Conservation (phyloP, 2,329 filamentous ascomycete species). For the Podosphaera fusca region DNA sequence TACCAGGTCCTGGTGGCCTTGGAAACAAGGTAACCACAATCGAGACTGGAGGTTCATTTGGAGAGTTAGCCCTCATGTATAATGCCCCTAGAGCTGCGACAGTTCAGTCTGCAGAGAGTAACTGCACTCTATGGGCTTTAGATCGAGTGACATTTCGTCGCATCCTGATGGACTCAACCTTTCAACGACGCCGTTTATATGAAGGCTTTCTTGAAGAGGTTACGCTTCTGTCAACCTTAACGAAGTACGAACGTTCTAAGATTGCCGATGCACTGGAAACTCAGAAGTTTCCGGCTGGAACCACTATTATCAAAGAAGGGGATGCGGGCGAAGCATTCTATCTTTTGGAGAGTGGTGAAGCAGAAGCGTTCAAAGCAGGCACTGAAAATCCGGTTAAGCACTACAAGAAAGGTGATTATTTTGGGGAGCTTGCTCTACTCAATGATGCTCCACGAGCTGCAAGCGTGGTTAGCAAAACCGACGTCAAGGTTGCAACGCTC, state of each 20-base stretch:
- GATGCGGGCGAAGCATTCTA: conserved; percentile 85
- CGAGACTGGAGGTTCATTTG: conserved; percentile 77
- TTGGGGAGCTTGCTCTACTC: conserved; percentile 80
- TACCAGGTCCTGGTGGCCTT: conserved; percentile 61
- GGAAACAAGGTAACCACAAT: conserved; percentile 65
- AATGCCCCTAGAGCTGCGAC: conserved; percentile 91
- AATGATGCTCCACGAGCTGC: conserved; percentile 87
- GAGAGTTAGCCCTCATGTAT: conserved; percentile 95
- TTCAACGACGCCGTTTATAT: conserved; percentile 88
- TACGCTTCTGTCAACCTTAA: conserved; percentile 59
- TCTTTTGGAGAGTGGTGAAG: conserved; percentile 68
- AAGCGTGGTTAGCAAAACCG: conserved; percentile 59
- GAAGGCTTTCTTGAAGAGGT: conserved; percentile 93
- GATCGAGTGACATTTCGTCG: conserved; percentile 92
- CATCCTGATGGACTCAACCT: conserved; percentile 95
- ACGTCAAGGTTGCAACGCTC: conserved; percentile 80
- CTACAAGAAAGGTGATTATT: conserved; percentile 86
- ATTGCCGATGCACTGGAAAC: conserved; percentile 92
- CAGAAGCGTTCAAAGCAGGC: conserved; percentile 66
- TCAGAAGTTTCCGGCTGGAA: conserved; percentile 56
- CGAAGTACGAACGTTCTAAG: conserved; percentile 84
- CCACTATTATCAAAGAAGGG: conserved; percentile 75
- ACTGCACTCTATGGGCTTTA: conserved; percentile 74
- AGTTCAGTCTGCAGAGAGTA: conserved; percentile 57
- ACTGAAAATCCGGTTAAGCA: conserved; percentile 46